Conservation (phyloP, 2,329 filamentous ascomycete species). For the Albophoma yamanashiensis region DNA sequence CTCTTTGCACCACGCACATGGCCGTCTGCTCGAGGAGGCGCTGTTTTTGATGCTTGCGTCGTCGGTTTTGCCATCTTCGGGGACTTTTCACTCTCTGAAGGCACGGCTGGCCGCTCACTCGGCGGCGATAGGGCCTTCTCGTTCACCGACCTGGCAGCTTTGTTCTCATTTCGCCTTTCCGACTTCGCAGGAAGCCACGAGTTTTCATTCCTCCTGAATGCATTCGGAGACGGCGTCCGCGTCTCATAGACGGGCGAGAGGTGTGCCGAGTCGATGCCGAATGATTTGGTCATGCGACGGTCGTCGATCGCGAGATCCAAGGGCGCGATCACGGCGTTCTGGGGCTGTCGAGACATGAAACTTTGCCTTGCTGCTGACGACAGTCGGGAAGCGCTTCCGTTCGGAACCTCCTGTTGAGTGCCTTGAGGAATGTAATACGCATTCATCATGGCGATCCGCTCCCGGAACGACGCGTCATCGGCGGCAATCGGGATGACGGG, state of each 20-base stretch:
- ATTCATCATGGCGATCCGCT: slow-evolving; percentile 30
- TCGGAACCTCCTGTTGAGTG: slow-evolving; percentile 18
- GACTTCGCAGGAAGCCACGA: slow-evolving; percentile 16
- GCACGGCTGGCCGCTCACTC: not conserved
- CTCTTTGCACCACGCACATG: slow-evolving; percentile 44
- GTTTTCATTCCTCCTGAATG: slow-evolving; percentile 41
- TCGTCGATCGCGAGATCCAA: slow-evolving; percentile 43
- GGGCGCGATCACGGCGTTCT: slow-evolving; percentile 40
- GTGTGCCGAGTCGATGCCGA: slow-evolving; percentile 31
- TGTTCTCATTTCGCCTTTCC: slow-evolving; percentile 2
- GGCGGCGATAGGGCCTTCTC: not conserved
- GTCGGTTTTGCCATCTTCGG: slow-evolving; percentile 13
- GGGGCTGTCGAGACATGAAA: slow-evolving; percentile 28
- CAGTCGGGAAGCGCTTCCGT: slow-evolving; percentile 16
- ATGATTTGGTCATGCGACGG: slow-evolving; percentile 23
- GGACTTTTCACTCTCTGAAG: slow-evolving; percentile 12
- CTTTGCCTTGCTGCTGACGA: slow-evolving; percentile 25
- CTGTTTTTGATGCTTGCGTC: slow-evolving; percentile 20
- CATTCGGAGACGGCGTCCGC: slow-evolving; percentile 58
- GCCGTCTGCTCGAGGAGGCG: slow-evolving; percentile 37
- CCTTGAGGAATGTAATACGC: slow-evolving; percentile 16
- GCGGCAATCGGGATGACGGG: slow-evolving; percentile 7
- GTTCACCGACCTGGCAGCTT: not conserved
- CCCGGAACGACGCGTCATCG: slow-evolving; percentile 30
- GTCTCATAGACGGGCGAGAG: slow-evolving; percentile 68